Percentiles rank a stretch among this genome's conserved stretches.
phyloP scores from a whole-genome alignment of 768 basidiomycete species.

The Rhizopogon roseolus region DNA sequence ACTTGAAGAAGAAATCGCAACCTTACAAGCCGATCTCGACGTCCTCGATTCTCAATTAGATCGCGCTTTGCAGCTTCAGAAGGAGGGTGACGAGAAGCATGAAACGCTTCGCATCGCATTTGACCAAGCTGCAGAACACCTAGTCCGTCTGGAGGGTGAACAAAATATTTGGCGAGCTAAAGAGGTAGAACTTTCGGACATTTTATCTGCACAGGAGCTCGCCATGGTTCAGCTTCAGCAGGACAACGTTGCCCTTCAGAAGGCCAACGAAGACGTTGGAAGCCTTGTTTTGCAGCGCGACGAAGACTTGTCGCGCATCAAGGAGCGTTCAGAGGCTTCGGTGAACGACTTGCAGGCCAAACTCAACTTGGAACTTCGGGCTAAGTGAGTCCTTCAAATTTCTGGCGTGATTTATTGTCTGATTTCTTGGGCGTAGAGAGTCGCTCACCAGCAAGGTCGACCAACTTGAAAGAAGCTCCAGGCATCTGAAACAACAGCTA shows the following conservation, averaged over 20 bases:
- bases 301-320: slow-evolving; percentile 69
- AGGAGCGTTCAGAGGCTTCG: slow-evolving; percentile 66
- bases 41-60: slow-evolving; percentile 83
- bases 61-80: slow-evolving; percentile 70
- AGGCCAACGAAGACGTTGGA: slow-evolving; percentile 64
- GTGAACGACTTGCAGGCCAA: slow-evolving; percentile 69
- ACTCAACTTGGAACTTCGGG: slow-evolving; percentile 57
- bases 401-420: background rate
- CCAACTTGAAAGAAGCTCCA: slow-evolving; percentile 60
- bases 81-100: slow-evolving; percentile 76
- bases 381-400: slow-evolving; percentile 44
- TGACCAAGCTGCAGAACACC: slow-evolving; percentile 81
- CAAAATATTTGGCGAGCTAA: slow-evolving; percentile 60
- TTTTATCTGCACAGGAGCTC: slow-evolving; percentile 52
- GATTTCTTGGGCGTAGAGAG: slow-evolving; percentile 42
- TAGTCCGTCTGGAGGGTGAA: slow-evolving; percentile 76
- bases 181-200: slow-evolving; percentile 59
- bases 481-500: slow-evolving; percentile 72
- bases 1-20: slow-evolving; percentile 78
- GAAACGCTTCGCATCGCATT: slow-evolving; percentile 67
- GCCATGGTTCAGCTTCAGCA: slow-evolving; percentile 53
- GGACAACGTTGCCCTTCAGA: slow-evolving; percentile 60
- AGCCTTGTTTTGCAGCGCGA: slow-evolving; percentile 69
- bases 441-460: slow-evolving; percentile 54
- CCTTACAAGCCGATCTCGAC: slow-evolving; percentile 80